These are phyloP conservation scores for Setaria viridis DNA, from an alignment of 202 grass and related monocot genomes.

Conservation along the genomic window DNA sequence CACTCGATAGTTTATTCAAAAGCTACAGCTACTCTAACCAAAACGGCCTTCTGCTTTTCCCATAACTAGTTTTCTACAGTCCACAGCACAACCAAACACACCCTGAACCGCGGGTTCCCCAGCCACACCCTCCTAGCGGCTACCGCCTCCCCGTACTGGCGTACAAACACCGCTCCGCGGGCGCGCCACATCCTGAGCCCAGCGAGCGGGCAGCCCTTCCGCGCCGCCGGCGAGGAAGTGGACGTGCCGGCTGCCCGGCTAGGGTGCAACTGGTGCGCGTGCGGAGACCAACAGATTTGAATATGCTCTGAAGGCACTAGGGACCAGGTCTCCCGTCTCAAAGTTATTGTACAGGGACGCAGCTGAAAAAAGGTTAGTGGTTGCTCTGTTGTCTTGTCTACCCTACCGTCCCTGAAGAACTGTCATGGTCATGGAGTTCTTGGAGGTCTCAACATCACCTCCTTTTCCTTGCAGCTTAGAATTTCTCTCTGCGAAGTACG, in stretches of 20 bases:
- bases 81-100: no score
- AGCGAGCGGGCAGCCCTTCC: neutral
- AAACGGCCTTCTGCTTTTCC: no score
- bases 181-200: no score
- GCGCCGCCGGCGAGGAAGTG: neutral
- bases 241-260: no score
- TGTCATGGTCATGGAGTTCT: conserved; percentile 46
- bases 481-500: conserved; percentile 23
- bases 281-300: neutral
- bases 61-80: no score
- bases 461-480: neutral
- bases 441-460: conserved; percentile 20
- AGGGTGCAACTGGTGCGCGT: neutral
- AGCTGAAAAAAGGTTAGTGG: neutral
- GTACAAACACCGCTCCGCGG: no score
- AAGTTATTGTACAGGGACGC: neutral
- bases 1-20: no score
- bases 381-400: neutral
- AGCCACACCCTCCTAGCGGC: no score
- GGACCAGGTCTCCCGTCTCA: neutral
- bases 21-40: no score
- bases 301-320: neutral
- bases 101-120: no score
- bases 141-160: no score
- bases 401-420: conserved; percentile 44